Evolutionary conservation across 768 basidiomycete genomes (phyloP).

Genomic region (Boletus eberwhitei): DNA sequence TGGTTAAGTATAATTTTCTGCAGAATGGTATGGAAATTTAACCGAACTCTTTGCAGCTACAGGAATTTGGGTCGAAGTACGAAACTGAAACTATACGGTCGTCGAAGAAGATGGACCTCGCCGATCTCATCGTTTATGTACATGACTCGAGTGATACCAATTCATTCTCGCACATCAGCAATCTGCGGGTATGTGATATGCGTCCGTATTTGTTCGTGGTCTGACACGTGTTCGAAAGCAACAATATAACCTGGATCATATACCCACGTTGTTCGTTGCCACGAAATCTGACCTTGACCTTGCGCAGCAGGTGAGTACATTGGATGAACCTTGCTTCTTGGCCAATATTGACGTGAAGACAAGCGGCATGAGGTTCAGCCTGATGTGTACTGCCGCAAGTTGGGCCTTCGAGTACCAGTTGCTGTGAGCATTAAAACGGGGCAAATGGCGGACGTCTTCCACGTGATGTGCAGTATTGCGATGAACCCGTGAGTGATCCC

Average conservation of each 20-base stretch:
- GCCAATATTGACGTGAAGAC: constrained; percentile 11
- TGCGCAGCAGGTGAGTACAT: constrained; percentile 72
- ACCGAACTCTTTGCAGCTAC: constrained; percentile 54
- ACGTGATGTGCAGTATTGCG: constrained; percentile 78
- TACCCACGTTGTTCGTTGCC: constrained; percentile 96
- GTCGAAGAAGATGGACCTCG: constrained; percentile 85
- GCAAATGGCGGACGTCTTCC: constrained; percentile 84
- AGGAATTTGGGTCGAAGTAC: constrained; percentile 96
- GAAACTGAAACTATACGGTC: constrained; percentile 88
- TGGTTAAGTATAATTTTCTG: constrained; percentile 55
- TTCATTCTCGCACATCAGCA: constrained; percentile 97
- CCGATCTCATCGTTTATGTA: constrained; percentile 93
- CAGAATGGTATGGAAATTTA: constrained; percentile 34
- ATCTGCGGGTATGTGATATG: constrained; percentile 67
- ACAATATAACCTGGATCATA: constrained; percentile 94
- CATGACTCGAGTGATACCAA: constrained; percentile 98
- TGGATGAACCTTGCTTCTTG: neutral
- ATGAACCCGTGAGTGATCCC: constrained; percentile 73
- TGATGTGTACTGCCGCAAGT: constrained; percentile 89
- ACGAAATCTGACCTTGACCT: constrained; percentile 98
- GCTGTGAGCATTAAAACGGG: constrained; percentile 88
- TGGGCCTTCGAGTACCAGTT: constrained; percentile 90
- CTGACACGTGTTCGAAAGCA: constrained; percentile 53
- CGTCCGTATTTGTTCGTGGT: neutral
- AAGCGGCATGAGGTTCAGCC: constrained; percentile 98